Base-by-base conservation (phyloP, 2,329 filamentous ascomycete species). In the Colletotrichum aenigma region DNA sequence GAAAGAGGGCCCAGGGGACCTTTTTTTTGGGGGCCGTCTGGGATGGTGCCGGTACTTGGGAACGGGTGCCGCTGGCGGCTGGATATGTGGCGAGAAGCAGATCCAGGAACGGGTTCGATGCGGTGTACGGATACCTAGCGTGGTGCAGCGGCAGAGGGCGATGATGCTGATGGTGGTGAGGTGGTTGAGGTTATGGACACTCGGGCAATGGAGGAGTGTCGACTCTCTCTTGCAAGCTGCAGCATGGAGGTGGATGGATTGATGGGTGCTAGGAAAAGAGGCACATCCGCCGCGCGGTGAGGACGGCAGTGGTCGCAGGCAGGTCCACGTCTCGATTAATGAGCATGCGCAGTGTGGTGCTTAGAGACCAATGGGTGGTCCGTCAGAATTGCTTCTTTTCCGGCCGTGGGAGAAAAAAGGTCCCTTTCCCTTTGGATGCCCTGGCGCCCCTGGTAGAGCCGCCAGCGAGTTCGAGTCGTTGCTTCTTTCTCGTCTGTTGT, bases 41-140 rank as follows among this genome's bases (percentile, higher is more conserved):
- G 73, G 73, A 73, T 75, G 26, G 64, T 67, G 56, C 64, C 72
- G 62, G 73, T 72, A 58, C 69, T 67, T 67, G 69, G 28, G 30
- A 43, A 52, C 26, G 43, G 26, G 15, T 12, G 67, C 48, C 43
- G 38, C 65, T 64, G 61, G 30, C 30, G 7, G 34, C n/a, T 61
- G 61, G 72, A 36, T 38, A 55, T 61, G 69, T 75, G 68, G 72
- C 68, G 48, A 74, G 34, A 67, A 43, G 60, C 61, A 30, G 61
- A 58, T 67, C 62, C 70, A 72, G 73, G 62, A 67, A 75, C 70
- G 26, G 58, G 26, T 64, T 72, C 24, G 56, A 73, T 55, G 70
- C 70, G 26, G 60, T 56, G 65, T 66, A 36, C 34, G 34, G 34
- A 36, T 36, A 38, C 10, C n/a, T n/a, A 58, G 48, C 43, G 52